Evolutionary conservation across 177 flowering plant genomes (phyloP).

Genomic region (Vitis hybrid): DNA sequence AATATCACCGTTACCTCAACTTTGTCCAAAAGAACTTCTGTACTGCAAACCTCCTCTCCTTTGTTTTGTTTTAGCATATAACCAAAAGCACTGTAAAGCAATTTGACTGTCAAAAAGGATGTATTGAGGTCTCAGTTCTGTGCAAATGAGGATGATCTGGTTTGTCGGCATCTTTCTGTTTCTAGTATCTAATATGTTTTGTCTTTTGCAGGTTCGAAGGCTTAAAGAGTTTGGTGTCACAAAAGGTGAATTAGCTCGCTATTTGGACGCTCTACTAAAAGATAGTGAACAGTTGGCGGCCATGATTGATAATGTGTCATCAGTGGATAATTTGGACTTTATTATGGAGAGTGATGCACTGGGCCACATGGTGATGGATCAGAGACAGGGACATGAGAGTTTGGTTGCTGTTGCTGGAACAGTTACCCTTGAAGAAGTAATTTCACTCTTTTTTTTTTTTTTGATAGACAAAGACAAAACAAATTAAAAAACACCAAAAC

Average conservation of each 20-base stretch:
- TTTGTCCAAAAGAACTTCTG: too few species aligned
- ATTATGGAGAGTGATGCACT: constrained; percentile 98
- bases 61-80: too few species aligned
- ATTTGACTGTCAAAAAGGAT: too few species aligned
- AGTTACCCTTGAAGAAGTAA: constrained; percentile 93
- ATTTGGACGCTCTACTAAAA: constrained; percentile 90
- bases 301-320: constrained; percentile 95
- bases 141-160: background rate
- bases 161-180: constrained; percentile 4
- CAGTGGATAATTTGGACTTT: constrained; percentile 96
- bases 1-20: too few species aligned
- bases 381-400: constrained; percentile 90
- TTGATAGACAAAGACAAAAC: background rate
- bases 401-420: constrained; percentile 90
- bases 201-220: constrained; percentile 74
- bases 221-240: constrained; percentile 99
- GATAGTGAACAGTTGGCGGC: constrained; percentile 99
- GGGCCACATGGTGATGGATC: constrained; percentile 98
- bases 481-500: too few species aligned
- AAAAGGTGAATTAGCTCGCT: constrained; percentile 93
- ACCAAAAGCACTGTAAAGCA: too few species aligned
- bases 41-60: too few species aligned
- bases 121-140: background rate
- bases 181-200: constrained; percentile 10
- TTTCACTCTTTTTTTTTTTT: background rate